Percentiles rank a stretch among this genome's conserved stretches.
Evolutionary conservation across 345 rosid genomes (phyloP).

Genomic region (Populus euphratica): DNA sequence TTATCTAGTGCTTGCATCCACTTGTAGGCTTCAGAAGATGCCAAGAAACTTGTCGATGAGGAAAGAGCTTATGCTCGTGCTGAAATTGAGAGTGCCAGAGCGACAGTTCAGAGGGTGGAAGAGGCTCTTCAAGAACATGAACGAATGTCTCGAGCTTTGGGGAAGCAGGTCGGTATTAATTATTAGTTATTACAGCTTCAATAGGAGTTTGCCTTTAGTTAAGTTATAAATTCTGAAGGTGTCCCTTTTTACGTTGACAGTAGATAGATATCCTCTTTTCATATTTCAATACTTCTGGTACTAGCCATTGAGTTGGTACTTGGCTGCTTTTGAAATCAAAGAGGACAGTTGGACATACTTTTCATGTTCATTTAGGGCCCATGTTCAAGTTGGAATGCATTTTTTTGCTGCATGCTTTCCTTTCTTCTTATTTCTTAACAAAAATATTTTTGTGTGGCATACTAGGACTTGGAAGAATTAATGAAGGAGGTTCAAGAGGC

Average conservation of each 20-base stretch:
- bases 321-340: not conserved
- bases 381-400: slow-evolving; percentile 10
- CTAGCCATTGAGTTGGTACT: not conserved
- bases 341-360: not conserved
- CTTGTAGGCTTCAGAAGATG: slow-evolving; percentile 93
- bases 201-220: not conserved
- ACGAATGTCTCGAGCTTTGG: slow-evolving; percentile 64
- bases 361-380: not conserved
- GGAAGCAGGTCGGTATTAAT: slow-evolving; percentile 50
- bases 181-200: not conserved
- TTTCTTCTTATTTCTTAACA: not conserved
- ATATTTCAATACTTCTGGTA: not conserved
- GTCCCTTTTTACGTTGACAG: not conserved
- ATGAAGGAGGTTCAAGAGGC: slow-evolving; percentile 99
- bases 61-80: slow-evolving; percentile 94
- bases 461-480: slow-evolving; percentile 81
- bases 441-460: slow-evolving; percentile 13
- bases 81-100: slow-evolving; percentile 97
- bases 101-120: slow-evolving; percentile 96
- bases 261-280: not conserved
- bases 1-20: not conserved
- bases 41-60: slow-evolving; percentile 87
- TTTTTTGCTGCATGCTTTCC: slow-evolving; percentile 3
- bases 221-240: not conserved
- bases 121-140: slow-evolving; percentile 88